Evolutionary conservation across 495 filamentous ascomycete genomes (phyloP).

Genomic region (Penicillium verhagenii): DNA sequence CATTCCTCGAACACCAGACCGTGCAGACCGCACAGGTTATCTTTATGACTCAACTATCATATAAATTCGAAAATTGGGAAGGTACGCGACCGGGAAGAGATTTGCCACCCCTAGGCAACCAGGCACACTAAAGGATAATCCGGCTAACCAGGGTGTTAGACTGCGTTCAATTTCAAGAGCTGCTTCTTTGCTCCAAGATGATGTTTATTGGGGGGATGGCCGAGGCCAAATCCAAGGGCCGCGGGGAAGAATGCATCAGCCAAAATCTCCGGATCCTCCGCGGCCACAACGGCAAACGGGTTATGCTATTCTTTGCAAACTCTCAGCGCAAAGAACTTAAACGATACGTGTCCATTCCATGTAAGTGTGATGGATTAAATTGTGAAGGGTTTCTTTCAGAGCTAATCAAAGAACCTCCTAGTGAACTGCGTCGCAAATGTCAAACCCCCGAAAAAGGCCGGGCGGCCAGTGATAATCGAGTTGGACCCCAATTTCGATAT

Average conservation of each 20-base stretch:
- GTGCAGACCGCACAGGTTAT: slow-evolving; percentile 41
- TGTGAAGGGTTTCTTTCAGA: neutral
- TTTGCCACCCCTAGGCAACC: neutral
- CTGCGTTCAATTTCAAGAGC: slow-evolving; percentile 45
- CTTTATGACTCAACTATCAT: slow-evolving; percentile 45
- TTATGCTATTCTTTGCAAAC: slow-evolving; percentile 47
- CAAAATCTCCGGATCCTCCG: slow-evolving; percentile 48
- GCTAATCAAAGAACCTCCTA: slow-evolving; percentile 14
- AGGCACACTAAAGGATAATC: no score
- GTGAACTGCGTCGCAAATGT: slow-evolving; percentile 44
- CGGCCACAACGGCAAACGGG: slow-evolving; percentile 34
- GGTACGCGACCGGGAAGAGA: slow-evolving; percentile 23
- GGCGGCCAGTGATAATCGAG: slow-evolving; percentile 38
- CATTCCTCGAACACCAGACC: slow-evolving; percentile 48
- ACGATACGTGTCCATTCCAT: slow-evolving; percentile 44
- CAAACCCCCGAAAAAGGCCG: slow-evolving; percentile 41
- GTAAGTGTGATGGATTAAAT: slow-evolving; percentile 23
- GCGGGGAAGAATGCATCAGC: slow-evolving; percentile 50
- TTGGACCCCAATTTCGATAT: slow-evolving; percentile 47
- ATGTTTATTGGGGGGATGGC: slow-evolving; percentile 46
- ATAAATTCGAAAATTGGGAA: slow-evolving; percentile 46
- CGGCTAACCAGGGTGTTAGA: slow-evolving; percentile 22
- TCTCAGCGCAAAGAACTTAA: slow-evolving; percentile 42
- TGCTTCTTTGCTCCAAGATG: slow-evolving; percentile 41
- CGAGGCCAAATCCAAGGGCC: slow-evolving; percentile 47